Percentiles rank a stretch among this genome's conserved stretches.
Evolutionary conservation across 176 grass and related monocot genomes (phyloP).

Genomic region (Secale cereale): DNA sequence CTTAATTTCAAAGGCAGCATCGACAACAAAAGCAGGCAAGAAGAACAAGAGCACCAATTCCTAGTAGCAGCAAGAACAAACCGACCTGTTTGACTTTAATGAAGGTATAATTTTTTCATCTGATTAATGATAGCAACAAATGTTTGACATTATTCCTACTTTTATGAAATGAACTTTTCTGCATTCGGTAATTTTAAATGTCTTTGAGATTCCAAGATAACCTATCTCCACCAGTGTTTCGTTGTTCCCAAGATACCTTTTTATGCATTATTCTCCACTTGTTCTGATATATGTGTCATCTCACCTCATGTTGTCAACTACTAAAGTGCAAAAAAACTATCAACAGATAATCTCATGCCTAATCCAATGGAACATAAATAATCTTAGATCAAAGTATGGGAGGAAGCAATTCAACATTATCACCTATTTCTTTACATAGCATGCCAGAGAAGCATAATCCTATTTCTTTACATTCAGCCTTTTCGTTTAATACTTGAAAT

Average conservation of each 20-base stretch:
- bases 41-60: no score
- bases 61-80: no score
- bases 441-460: no score
- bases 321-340: not conserved
- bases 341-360: no score
- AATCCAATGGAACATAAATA: no score
- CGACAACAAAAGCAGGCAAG: no score
- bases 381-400: no score
- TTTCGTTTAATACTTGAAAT: no score
- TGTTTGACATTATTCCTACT: not conserved
- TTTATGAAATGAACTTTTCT: constrained; percentile 12
- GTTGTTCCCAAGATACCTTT: not conserved
- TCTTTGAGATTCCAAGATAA: not conserved
- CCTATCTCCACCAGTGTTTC: not conserved
- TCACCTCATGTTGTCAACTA: not conserved
- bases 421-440: no score
- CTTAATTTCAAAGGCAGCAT: no score
- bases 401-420: no score
- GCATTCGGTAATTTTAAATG: not conserved
- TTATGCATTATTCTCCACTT: not conserved
- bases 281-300: not conserved
- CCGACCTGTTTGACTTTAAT: constrained; percentile 13
- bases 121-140: not conserved
- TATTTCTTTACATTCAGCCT: no score
- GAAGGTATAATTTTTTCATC: constrained; percentile 38